Base-by-base conservation (phyloP, 2,329 filamentous ascomycete genomes). In the Aspergillus novofumigatus region DNA sequence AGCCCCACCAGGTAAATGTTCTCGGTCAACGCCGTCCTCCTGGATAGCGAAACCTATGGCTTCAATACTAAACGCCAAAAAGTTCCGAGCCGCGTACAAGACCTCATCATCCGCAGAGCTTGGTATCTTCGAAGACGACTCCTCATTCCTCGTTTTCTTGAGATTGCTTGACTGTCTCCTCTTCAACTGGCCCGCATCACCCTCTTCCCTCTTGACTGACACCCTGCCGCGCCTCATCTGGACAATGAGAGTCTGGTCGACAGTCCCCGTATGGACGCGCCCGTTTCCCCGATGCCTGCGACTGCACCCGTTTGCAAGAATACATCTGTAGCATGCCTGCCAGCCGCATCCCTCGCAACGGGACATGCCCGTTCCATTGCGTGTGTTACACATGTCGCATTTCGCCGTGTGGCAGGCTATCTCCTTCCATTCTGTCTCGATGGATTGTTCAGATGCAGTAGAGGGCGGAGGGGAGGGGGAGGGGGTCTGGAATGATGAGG, bases 291-390 rank as follows among this genome's bases (percentile, higher is more conserved):
- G 20, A 28, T 66, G 65, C 2, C 44, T 57, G 17, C 65, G 61
- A 8, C 53, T 49, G 9, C 56, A 61, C 0, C 61, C 61, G n/a
- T 53, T 58, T 1, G 51, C 38, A 3, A 51, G 51, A 3, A 64
- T 67, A 52, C 74, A 76, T 1, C 56, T 52, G n/a, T 67, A 65
- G 54, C 74, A 76, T 11, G 68, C 66, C 38, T 76, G 73, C 69
- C 66, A 72, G 8, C 66, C 67, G 50, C 74, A 77, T 2, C 57
- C 57, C 4, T 38, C 54, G 52, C 74, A 77, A 11, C 72, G 71
- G 25, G 62, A 63, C 59, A 76, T 67, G 1, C 65, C 70, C 1
- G 57, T 49, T n/a, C 49, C 62, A 52, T 75, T 76, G 45, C 72
- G 67, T 1, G 52, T 50, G 41, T 71, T 67, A 62, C 74, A 77